Evolutionary conservation across 1,284 basidiomycete genomes (phyloP), one percentile per base, ranked within the genome.

Genomic region (Thelephora terrestris): DNA sequence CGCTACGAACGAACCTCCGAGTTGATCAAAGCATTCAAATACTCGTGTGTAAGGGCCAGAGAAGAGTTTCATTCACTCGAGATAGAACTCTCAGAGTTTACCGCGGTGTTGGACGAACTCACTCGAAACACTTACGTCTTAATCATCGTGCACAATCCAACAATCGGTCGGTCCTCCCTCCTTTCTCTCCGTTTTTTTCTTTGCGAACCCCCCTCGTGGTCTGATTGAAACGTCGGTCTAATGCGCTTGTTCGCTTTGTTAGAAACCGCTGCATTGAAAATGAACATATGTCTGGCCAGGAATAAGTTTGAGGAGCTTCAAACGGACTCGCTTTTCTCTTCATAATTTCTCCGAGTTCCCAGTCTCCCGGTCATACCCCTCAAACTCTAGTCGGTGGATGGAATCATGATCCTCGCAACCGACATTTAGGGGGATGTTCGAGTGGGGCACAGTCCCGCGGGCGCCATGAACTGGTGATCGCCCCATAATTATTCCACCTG

Each of bases 1-100:
- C 78, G 95, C 32, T 98, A 96, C 63, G 95, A 98, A 68, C 89
- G 93, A 53, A 94, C 95, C 24, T 93, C 89, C 6, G 92, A 97
- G 63, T 78, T 97, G 51, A 85, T 98, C 69, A 98, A 98, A 67
- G 81, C 84, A 3, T 96, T 98, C 73, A 93, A 96, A 61, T 81
- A 90, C 57, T 84, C 88, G 12, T 96, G 92, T 66, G 78, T 85
- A 56, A 87, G 79, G 55, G 79, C 84, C 38, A 79, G 85, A 24
- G 87, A 91, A 60, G 84, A 88, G 53, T 92, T 92, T 60, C 76
- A 82, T 54, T 76, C 82, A 21, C 67, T 93, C 51, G 81, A 91
- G 71, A 80, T 89, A 78, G 78, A 90, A 64, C 70, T 91, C 53
- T 70, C 81, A 54, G 79, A 91, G 54, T 94, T 90, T 59, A 89